Base-by-base conservation (phyloP, 2,329 filamentous ascomycete genomes). In the Myriosclerotinia scirpicola region DNA sequence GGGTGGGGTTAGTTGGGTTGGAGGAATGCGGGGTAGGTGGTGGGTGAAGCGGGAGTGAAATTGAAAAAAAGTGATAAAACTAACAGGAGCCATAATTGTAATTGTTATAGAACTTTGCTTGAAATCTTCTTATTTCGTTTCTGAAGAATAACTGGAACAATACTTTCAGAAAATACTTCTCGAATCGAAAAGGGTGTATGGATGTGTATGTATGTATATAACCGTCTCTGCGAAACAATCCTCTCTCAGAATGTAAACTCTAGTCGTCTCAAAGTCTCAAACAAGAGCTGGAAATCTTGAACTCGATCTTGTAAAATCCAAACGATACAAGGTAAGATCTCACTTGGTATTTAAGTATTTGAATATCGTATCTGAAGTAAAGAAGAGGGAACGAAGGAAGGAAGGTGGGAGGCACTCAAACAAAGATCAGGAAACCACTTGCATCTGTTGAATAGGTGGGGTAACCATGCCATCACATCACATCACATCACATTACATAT, bases 11-110 rank as follows among this genome's bases (percentile, higher is more conserved):
- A 44, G 64, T 38, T 20, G 52, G 30, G 7, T 26, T 42, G n/a
- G n/a, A 11, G 17, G 46, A 53, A 30, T 22, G 40, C n/a, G 30
- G 48, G 46, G 46, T 42, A 54, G 9, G 66, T 67, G 4, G 14
- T n/a, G n/a, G n/a, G n/a, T n/a, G n/a, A n/a, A n/a, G n/a, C n/a
- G 12, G 20, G 22, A 34, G 9, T 34, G 22, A 1, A 44, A 30
- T 12, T 4, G 15, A 22, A 8, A 36, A 22, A 2, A 22, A 52
- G 8, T 5, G 17, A 4, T 5, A 17, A 17, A 22, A 60, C 56
- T 5, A 15, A 59, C 56, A 15, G 56, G 30, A 11, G 56, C 56
- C 56, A 59, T 59, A n/a, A 15, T 36, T 59, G 42, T 42, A 15
- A 48, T 36, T 11, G 4, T n/a, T 2, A 42, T 44, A 14, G 40